Conservation (phyloP, 495 filamentous ascomycete species). For the Aspergillus nidulans region DNA sequence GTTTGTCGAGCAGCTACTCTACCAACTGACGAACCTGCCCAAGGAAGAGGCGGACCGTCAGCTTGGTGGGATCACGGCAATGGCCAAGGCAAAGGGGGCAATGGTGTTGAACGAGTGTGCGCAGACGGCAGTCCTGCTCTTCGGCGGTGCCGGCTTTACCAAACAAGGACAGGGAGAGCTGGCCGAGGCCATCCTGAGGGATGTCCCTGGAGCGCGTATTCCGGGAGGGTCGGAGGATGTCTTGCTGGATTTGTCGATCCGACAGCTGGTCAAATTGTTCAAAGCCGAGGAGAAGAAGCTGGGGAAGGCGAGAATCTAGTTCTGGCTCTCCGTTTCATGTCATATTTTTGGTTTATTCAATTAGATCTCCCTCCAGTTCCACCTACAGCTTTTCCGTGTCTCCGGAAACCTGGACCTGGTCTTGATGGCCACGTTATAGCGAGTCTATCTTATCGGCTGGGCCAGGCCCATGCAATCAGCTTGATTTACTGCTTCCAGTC, state of each 20-base stretch:
- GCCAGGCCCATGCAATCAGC: background rate
- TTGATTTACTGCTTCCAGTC: background rate
- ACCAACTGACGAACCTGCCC: constrained; percentile 58
- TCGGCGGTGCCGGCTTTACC: constrained; percentile 71
- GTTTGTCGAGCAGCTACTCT: constrained; percentile 73
- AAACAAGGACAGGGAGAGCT: constrained; percentile 64
- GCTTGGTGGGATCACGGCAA: constrained; percentile 64
- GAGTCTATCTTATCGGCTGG: background rate
- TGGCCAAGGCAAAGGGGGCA: constrained; percentile 66
- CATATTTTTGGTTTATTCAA: no score
- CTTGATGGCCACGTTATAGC: background rate
- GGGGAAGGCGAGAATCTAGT: constrained; percentile 41
- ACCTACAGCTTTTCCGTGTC: background rate
- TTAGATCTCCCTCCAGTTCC: background rate
- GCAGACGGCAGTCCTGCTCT: constrained; percentile 60
- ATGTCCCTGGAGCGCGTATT: constrained; percentile 59
- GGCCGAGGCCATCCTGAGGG: constrained; percentile 64
- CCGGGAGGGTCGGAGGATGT: constrained; percentile 75
- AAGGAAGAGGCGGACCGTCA: constrained; percentile 60
- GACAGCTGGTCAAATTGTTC: constrained; percentile 71
- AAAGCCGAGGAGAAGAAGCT: constrained; percentile 58
- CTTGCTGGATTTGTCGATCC: constrained; percentile 63
- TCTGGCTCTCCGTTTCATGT: no score
- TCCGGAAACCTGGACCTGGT: background rate
- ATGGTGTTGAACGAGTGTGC: constrained; percentile 69